Evolutionary conservation across 73 alveolate genomes (phyloP).

Genomic region (Urostyla sp.): DNA sequence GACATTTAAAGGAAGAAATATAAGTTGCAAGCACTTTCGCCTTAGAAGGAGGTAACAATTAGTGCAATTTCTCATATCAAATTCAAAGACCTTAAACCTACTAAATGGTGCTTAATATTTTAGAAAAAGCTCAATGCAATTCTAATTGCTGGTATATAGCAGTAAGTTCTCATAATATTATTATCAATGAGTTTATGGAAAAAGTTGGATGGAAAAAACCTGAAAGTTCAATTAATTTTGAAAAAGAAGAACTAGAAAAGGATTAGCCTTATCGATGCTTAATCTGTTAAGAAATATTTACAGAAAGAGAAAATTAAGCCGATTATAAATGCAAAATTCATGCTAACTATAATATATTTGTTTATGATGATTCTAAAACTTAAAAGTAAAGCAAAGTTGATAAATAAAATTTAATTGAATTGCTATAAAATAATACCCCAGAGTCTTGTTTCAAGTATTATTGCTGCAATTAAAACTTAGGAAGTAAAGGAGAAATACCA

Average conservation of each 20-base stretch:
- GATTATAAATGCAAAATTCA: not conserved
- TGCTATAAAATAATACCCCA: not conserved
- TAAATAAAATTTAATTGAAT: no score
- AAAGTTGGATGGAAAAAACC: not conserved
- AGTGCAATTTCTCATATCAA: not conserved
- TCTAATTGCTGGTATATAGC: not conserved
- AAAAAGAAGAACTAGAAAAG: not conserved
- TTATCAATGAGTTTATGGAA: not conserved
- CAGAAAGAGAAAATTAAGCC: not conserved
- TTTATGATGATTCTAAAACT: not conserved
- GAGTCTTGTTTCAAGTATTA: not conserved
- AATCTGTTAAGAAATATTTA: not conserved
- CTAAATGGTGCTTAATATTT: no score
- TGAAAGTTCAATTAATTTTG: not conserved
- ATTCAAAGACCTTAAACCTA: not conserved
- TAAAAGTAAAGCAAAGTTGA: not conserved
- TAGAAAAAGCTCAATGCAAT: not conserved
- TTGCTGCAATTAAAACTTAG: not conserved
- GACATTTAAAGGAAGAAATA: not conserved
- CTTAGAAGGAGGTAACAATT: not conserved
- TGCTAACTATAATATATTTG: no score
- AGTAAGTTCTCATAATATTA: not conserved
- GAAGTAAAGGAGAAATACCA: not conserved
- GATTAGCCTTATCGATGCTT: not conserved
- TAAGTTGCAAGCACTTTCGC: not conserved